Evolutionary conservation across 1,284 basidiomycete genomes (phyloP), one percentile per base, ranked within the genome.

Genomic region (Hymenochaete sp.): DNA sequence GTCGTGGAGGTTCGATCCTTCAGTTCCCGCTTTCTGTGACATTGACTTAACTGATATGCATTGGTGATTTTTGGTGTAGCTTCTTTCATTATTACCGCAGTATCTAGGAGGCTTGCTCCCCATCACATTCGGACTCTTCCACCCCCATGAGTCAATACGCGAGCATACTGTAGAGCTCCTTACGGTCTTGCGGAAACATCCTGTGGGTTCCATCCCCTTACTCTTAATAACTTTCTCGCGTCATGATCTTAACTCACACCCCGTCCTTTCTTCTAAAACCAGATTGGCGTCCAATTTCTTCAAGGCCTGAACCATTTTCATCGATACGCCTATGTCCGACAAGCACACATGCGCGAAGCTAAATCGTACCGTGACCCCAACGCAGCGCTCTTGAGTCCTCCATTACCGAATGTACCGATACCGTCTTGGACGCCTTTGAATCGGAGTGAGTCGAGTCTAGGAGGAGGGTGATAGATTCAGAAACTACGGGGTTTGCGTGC

Each of bases 281-380:
- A 95, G 91, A 78, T 93, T 51, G 93, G 95, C 0, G 72, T 82
- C 21, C 74, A 89, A 49, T 93, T 87, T 57, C 66, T 98, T 21
- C 79, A 87, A 57, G 67, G 76, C 7, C 73, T 98, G 44, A 97
- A 96, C 61, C 83, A 90, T 56, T 97, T 93, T 60, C 90, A 96
- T 58, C 79, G 91, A 1, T 84, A 90, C 49, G 86, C 90, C 2
- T 89, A 85, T 56, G 80, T 86, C 16, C 73, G 83, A 42, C 79
- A 82, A 56, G 82, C 82, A 0, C 72, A 82, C 54, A 73, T 73
- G 27, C 67, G 75, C 39, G 77, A 84, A 52, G 62, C 63, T 31
- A 66, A 67, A 28, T 38, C 60, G 4, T 50, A 58, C 33, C 65
- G 64, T 43, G 67, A 71, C 26, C 64, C 68, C 40, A 66, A 66